Evolutionary conservation across 2,329 filamentous ascomycete genomes (phyloP).

Genomic region (Nemania sp.): DNA sequence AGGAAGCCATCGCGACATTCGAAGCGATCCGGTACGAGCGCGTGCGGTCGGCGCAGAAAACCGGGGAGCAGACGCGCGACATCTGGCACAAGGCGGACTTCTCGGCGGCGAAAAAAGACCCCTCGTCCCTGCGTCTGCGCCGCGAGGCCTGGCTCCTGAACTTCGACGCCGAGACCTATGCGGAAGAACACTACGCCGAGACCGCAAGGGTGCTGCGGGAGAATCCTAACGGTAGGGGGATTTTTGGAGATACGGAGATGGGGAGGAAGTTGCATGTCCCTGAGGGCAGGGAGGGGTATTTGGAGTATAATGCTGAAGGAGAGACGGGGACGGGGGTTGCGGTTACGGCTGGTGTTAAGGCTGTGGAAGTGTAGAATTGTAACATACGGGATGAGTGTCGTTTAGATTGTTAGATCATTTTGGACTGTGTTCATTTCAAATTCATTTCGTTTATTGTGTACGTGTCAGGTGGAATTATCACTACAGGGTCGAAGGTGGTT

Average conservation of each 20-base stretch:
- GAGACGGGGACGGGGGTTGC: neutral
- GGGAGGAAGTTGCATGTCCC: conserved; percentile 34
- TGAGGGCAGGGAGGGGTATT: conserved; percentile 34
- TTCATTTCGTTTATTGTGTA: too few relatives aligned
- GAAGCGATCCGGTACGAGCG: conserved; percentile 52
- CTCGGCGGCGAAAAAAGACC: conserved; percentile 48
- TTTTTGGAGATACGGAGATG: conserved; percentile 22
- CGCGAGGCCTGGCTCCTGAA: conserved; percentile 53
- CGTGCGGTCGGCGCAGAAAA: conserved; percentile 51
- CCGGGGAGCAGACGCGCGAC: conserved; percentile 50
- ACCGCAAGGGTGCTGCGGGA: conserved; percentile 31
- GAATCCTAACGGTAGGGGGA: conserved; percentile 25
- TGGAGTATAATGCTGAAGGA: conserved; percentile 33
- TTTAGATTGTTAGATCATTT: too few relatives aligned
- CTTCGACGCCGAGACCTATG: conserved; percentile 53
- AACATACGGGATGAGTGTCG: too few relatives aligned
- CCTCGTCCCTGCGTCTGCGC: conserved; percentile 48
- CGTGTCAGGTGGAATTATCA: too few relatives aligned
- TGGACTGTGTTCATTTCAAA: too few relatives aligned
- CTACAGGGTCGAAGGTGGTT: too few relatives aligned
- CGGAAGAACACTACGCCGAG: conserved; percentile 43
- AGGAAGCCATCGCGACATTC: conserved; percentile 47
- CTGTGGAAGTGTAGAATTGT: neutral
- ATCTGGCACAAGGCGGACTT: conserved; percentile 58
- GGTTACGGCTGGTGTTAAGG: neutral